Evolutionary conservation across 1,284 basidiomycete genomes (phyloP), one percentile per base, ranked within the genome.

Genomic region (Exsudoporus floridanus): DNA sequence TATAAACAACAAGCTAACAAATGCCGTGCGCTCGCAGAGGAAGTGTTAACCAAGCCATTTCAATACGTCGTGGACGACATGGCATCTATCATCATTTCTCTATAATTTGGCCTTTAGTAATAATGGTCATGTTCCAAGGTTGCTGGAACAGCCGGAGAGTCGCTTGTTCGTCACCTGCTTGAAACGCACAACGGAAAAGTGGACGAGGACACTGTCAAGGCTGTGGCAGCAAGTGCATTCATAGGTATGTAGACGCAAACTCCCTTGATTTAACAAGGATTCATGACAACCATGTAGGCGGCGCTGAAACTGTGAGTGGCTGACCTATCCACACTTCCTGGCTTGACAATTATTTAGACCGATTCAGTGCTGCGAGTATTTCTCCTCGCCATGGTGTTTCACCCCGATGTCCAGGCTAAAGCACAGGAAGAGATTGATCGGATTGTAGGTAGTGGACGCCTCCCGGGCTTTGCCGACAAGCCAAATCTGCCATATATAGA

Each of bases 41-140:
- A 70, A 13, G 61, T 73, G 44, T 54, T 64, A 19, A 60, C 61
- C 6, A 53, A 57, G 7, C 69, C 74, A 0, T 58, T 73, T 19
- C 58, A 69, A 18, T 68, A 62, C 27, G 70, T 72, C 8, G 63
- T 60, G 49, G 53, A 61, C 23, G 56, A 63, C 14, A 67, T 74
- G 60, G 76, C 74, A 51, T 27, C 30, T 34, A 12, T 38, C 9
- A 4, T 33, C 1, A 8, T 42, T 18, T 9, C 2, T 35, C 4
- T 47, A 13, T 1, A 9, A 1, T 30, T 28, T 36, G 5, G 10
- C 16, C 41, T 7, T 25, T 43, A n/a, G n/a, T n/a, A 31, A 49
- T 48, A 1, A 40, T 48, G 1, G 4, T 16, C 13, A n/a, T 12
- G 9, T 35, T 18, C 4, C 4, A 8, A 67, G 69, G 53, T 36